Percentiles rank a stretch among this genome's conserved stretches.
These are phyloP conservation scores for Penicillium goetzii DNA, from an alignment of 495 filamentous ascomycete species.

Conservation along the genomic window DNA sequence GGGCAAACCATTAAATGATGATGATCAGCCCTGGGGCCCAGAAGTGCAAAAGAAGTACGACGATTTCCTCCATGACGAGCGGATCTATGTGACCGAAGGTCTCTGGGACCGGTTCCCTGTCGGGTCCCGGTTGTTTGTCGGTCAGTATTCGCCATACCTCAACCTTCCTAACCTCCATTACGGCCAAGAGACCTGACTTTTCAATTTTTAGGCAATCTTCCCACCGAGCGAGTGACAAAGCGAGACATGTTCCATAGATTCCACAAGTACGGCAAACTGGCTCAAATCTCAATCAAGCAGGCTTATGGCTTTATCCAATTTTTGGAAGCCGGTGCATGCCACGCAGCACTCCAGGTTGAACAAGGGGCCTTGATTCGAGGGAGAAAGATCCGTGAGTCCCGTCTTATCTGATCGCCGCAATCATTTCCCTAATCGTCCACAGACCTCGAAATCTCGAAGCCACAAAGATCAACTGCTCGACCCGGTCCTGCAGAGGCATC, in stretches of 20 bases:
- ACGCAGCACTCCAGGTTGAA: conserved; percentile 70
- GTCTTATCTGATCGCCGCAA: background rate
- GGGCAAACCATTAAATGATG: conserved; percentile 40
- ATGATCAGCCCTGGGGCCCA: conserved; percentile 58
- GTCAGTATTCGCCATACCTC: conserved; percentile 55
- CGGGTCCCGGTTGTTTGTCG: conserved; percentile 87
- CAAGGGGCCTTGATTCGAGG: conserved; percentile 80
- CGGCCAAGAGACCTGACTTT: conserved; percentile 21
- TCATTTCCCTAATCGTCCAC: background rate
- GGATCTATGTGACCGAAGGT: conserved; percentile 80
- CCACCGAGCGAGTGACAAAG: conserved; percentile 90
- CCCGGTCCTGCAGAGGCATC: conserved; percentile 45
- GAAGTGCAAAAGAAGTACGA: conserved; percentile 78
- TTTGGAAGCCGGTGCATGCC: conserved; percentile 72
- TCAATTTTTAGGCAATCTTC: conserved; percentile 74
- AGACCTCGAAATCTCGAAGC: conserved; percentile 95
- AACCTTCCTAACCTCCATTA: background rate
- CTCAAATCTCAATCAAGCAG: conserved; percentile 95
- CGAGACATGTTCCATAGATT: conserved; percentile 91
- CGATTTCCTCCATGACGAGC: conserved; percentile 77
- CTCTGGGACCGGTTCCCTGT: conserved; percentile 92
- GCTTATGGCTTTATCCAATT: conserved; percentile 98
- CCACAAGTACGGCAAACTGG: conserved; percentile 80
- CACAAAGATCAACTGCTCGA: conserved; percentile 72
- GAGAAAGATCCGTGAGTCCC: conserved; percentile 84